phyloP scores from a whole-genome alignment of 2,329 filamentous ascomycete species.

The Macrophomina phaseolina region DNA sequence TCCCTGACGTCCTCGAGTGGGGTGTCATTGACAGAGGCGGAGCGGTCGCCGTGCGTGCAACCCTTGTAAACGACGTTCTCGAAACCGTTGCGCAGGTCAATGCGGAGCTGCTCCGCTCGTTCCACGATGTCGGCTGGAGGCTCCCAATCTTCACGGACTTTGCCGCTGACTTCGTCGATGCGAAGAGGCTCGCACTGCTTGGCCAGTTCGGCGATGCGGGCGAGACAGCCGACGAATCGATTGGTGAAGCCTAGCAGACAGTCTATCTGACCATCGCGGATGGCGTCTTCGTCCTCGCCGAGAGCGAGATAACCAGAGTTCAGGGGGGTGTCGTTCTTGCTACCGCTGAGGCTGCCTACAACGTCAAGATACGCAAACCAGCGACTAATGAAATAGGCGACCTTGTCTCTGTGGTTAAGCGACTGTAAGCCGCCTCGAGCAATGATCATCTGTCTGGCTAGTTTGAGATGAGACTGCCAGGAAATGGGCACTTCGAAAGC shows the following conservation, averaged over 20 bases:
- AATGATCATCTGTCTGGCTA: constrained; percentile 77
- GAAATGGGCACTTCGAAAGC: constrained; percentile 80
- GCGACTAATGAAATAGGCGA: constrained; percentile 75
- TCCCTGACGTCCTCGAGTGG: constrained; percentile 34
- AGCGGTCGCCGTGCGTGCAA: constrained; percentile 42
- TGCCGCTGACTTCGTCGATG: constrained; percentile 54
- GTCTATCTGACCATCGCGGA: constrained; percentile 69
- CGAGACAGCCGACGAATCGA: constrained; percentile 71
- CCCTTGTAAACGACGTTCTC: constrained; percentile 48
- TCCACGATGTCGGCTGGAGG: constrained; percentile 61
- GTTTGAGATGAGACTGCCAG: constrained; percentile 79
- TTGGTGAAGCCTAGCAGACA: constrained; percentile 82
- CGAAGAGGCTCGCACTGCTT: constrained; percentile 70
- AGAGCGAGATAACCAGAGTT: constrained; percentile 44
- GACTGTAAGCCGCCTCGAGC: constrained; percentile 64
- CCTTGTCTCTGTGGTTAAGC: constrained; percentile 58
- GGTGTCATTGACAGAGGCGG: constrained; percentile 37
- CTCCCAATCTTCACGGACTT: constrained; percentile 61
- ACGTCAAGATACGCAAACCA: constrained; percentile 89
- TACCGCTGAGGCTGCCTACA: constrained; percentile 72
- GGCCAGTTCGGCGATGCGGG: constrained; percentile 73
- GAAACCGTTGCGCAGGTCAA: constrained; percentile 64
- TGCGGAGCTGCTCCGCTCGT: constrained; percentile 65
- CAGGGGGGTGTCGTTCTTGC: constrained; percentile 51
- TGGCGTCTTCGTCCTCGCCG: constrained; percentile 53